These are phyloP conservation scores for Sindora glabra DNA, from an alignment of 306 rosid species.

Conservation along the genomic window DNA sequence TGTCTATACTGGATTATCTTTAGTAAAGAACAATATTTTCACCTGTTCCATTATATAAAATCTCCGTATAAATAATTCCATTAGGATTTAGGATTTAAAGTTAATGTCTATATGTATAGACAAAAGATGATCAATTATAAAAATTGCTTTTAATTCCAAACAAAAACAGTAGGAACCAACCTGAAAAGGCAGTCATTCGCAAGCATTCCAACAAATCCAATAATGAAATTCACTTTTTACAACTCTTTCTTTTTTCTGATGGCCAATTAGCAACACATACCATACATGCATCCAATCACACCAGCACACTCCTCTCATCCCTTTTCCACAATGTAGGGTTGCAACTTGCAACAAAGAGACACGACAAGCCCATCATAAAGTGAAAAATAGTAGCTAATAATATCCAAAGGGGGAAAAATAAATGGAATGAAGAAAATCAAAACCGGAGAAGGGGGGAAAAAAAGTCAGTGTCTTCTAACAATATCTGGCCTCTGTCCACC, in stretches of 20 bases:
- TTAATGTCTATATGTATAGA: no score
- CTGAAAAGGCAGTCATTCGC: slow-evolving; percentile 20
- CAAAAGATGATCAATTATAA: slow-evolving; percentile 4
- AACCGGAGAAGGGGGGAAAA: neutral
- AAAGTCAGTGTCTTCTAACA: slow-evolving; percentile 18
- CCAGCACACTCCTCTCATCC: slow-evolving; percentile 34
- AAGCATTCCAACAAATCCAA: slow-evolving; percentile 54
- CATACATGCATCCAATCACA: slow-evolving; percentile 50
- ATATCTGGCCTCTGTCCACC: slow-evolving; percentile 19
- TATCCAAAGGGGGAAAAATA: neutral
- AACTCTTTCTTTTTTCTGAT: slow-evolving; percentile 32
- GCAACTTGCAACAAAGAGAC: no score
- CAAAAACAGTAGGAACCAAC: slow-evolving; percentile 39
- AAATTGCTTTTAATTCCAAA: slow-evolving; percentile 23
- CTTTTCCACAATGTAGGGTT: slow-evolving; percentile 43
- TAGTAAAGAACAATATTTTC: neutral
- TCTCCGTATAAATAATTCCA: no score
- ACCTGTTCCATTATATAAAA: neutral
- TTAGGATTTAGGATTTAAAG: no score
- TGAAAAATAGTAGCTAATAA: neutral
- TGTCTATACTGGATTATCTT: neutral
- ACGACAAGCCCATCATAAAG: slow-evolving; percentile 16
- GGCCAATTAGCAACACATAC: slow-evolving; percentile 46
- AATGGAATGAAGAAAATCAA: neutral
- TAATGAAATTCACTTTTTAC: slow-evolving; percentile 43